phyloP scores from a whole-genome alignment of 1,284 basidiomycete genomes.

The Ceratobasidium theobromae region DNA sequence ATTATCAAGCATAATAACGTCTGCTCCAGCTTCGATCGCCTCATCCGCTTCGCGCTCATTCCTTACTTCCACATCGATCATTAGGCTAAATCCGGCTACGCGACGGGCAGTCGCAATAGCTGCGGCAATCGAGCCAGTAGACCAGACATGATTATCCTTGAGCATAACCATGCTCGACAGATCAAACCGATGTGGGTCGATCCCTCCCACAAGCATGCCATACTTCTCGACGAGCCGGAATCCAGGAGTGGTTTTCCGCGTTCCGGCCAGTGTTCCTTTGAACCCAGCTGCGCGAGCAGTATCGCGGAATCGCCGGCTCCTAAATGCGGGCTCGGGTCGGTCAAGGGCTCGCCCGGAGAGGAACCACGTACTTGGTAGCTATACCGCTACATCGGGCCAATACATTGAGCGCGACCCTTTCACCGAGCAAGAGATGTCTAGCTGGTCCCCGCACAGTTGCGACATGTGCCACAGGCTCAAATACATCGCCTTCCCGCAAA shows the following conservation, averaged over 20 bases:
- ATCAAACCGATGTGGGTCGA: conserved; percentile 96
- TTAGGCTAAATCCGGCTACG: conserved; percentile 90
- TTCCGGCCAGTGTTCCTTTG: conserved; percentile 90
- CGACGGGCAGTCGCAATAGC: conserved; percentile 83
- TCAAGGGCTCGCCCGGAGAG: no score
- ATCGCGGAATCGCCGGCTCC: conserved; percentile 79
- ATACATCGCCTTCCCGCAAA: conserved; percentile 76
- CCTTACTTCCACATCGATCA: conserved; percentile 93
- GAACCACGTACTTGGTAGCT: conserved; percentile 84
- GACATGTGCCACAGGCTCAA: conserved; percentile 82
- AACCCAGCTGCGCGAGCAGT: conserved; percentile 80
- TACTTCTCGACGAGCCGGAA: conserved; percentile 99
- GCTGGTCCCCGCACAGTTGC: conserved; percentile 92
- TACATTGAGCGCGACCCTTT: conserved; percentile 91
- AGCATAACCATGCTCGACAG: conserved; percentile 99
- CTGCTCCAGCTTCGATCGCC: conserved; percentile 93
- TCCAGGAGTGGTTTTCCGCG: conserved; percentile 97
- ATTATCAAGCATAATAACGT: conserved; percentile 98
- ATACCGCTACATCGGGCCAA: conserved; percentile 96
- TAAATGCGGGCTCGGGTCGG: conserved; percentile 41
- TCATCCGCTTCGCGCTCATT: conserved; percentile 90
- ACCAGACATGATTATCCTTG: conserved; percentile 99
- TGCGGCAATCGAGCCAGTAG: conserved; percentile 87
- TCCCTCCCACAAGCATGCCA: conserved; percentile 96
- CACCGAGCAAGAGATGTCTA: conserved; percentile 87